phyloP scores from a whole-genome alignment of 2,329 filamentous ascomycete species.

The Epichloe uncinata region DNA sequence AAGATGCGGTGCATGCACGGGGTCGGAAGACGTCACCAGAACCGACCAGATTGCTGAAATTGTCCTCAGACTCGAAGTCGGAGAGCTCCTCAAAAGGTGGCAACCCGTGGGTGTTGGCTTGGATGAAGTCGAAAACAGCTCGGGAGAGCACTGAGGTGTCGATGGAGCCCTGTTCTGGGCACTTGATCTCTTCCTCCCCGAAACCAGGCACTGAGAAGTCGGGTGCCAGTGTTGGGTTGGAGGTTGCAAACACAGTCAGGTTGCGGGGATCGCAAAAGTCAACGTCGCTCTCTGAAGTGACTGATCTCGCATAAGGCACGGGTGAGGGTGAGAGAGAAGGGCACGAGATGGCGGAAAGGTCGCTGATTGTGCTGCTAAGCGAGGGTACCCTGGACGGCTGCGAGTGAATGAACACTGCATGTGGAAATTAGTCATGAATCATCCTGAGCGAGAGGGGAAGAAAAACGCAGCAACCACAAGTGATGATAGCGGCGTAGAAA shows the following conservation, averaged over 20 bases:
- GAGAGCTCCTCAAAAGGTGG: conserved; percentile 75
- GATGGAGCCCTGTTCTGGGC: conserved; percentile 33
- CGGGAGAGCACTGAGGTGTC: conserved; percentile 27
- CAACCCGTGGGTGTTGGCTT: conserved; percentile 42
- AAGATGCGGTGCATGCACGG: conserved; percentile 54
- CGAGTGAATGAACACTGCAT: conserved; percentile 36
- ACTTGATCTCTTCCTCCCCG: conserved; percentile 48
- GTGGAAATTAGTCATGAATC: conserved; percentile 21
- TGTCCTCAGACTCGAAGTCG: conserved; percentile 83
- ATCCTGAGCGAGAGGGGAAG: conserved; percentile 2
- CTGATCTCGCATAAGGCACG: conserved; percentile 59
- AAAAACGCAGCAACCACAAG: background rate
- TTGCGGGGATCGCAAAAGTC: conserved; percentile 89
- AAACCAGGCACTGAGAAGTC: conserved; percentile 56
- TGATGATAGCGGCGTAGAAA: background rate
- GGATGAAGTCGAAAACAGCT: conserved; percentile 37
- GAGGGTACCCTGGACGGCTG: conserved; percentile 39
- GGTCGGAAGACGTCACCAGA: conserved; percentile 55
- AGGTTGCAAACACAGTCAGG: conserved; percentile 54
- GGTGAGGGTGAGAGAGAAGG: conserved; percentile 82
- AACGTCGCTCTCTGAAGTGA: conserved; percentile 56
- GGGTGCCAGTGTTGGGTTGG: conserved; percentile 35
- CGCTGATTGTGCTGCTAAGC: conserved; percentile 50
- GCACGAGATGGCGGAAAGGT: conserved; percentile 63
- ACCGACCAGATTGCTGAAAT: conserved; percentile 60